A percentile compares a stretch with the other conserved stretches of the same genome.
Evolutionary conservation across 2,329 filamentous ascomycete species (phyloP).

Genomic region (Penicillium fuscoglaucum): DNA sequence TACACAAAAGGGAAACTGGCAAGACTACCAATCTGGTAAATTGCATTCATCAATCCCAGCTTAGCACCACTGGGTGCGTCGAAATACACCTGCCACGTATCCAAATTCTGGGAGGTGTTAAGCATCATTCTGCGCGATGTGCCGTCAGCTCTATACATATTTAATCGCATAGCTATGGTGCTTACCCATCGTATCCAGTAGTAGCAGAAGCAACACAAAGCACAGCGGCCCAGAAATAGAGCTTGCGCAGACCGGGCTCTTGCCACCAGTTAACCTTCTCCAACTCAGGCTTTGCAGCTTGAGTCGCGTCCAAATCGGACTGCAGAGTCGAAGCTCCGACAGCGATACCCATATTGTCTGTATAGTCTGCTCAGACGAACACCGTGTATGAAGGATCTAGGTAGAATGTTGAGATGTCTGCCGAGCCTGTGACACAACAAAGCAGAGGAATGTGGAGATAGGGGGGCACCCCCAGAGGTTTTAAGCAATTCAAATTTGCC

Average conservation of each 20-base stretch:
- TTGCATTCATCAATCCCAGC: conserved; percentile 48
- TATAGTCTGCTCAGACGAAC: neutral
- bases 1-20: conserved; percentile 42
- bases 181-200: conserved; percentile 60
- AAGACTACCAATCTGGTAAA: conserved; percentile 48
- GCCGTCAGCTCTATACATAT: neutral
- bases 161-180: no score
- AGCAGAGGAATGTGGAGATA: neutral
- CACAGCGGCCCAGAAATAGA: conserved; percentile 56
- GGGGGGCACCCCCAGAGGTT: neutral
- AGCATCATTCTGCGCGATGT: conserved; percentile 40
- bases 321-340: conserved; percentile 17
- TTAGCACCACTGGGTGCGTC: conserved; percentile 37
- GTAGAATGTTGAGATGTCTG: neutral
- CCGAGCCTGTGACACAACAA: neutral
- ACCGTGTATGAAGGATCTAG: neutral
- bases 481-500: conserved; percentile 14
- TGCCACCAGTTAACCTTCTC: conserved; percentile 58
- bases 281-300: conserved; percentile 50
- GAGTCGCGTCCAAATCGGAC: conserved; percentile 14
- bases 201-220: conserved; percentile 62
- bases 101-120: conserved; percentile 47
- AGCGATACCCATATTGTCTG: conserved; percentile 15
- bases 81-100: conserved; percentile 42
- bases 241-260: conserved; percentile 58